A percentile compares a stretch with the other conserved stretches of the same genome.
Conservation (phyloP, 2,329 filamentous ascomycete species). For the Lachnum nothofagi region DNA sequence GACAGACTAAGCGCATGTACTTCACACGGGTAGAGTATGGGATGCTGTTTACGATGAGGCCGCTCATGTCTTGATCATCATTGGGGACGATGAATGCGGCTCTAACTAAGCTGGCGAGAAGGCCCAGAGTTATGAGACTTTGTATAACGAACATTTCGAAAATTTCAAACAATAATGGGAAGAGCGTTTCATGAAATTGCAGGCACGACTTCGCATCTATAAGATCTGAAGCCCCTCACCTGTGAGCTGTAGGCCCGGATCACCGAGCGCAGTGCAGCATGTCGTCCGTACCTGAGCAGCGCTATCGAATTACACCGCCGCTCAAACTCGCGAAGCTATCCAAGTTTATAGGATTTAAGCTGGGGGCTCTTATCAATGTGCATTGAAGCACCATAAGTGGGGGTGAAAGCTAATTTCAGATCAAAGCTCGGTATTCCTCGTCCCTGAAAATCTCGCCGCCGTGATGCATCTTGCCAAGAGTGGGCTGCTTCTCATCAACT, state of each 20-base stretch:
- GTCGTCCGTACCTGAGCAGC: too few relatives aligned
- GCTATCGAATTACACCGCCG: too few relatives aligned
- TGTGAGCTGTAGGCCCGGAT: too few relatives aligned
- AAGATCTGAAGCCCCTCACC: too few relatives aligned
- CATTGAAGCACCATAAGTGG: neutral
- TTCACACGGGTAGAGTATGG: constrained; percentile 10
- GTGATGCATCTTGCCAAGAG: neutral
- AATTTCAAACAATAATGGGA: too few relatives aligned
- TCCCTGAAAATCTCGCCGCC: neutral
- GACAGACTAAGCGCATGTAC: constrained; percentile 11
- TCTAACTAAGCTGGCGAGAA: constrained; percentile 4
- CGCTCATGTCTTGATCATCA: constrained; percentile 15
- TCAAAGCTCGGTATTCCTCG: neutral
- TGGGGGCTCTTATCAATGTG: too few relatives aligned
- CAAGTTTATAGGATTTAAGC: too few relatives aligned
- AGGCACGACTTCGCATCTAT: too few relatives aligned
- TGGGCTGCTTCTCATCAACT: neutral
- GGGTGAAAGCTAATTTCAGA: neutral
- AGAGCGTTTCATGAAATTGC: too few relatives aligned
- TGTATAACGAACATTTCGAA: too few relatives aligned
- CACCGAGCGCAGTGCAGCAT: too few relatives aligned
- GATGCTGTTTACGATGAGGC: constrained; percentile 13
- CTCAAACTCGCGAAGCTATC: too few relatives aligned
- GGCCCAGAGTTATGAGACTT: neutral
- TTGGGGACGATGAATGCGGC: constrained; percentile 9